Evolutionary conservation across 2,329 filamentous ascomycete species (phyloP).

Genomic region (Aspergillus persii): DNA sequence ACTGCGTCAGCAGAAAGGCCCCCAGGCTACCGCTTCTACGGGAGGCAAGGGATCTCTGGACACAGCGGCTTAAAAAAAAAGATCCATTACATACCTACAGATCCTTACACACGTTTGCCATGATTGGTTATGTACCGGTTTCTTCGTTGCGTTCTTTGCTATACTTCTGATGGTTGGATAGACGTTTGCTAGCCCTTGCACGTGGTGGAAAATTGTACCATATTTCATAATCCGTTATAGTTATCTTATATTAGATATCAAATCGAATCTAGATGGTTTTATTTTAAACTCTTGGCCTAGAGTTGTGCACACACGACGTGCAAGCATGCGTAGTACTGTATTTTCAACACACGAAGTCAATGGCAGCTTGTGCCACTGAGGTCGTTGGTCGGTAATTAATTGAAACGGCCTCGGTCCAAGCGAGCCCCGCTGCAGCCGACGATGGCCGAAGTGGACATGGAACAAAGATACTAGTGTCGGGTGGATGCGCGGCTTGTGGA

Average conservation of each 20-base stretch:
- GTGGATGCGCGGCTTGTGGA: slow-evolving; percentile 8
- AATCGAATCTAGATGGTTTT: not conserved
- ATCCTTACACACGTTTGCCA: not conserved
- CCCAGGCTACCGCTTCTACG: slow-evolving; percentile 50
- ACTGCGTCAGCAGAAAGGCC: slow-evolving; percentile 57
- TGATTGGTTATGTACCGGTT: not conserved
- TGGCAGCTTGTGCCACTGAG: not conserved
- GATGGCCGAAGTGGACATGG: not conserved
- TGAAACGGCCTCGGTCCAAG: not conserved
- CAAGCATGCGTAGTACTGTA: not conserved
- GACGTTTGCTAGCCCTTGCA: not conserved
- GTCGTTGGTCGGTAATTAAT: not conserved
- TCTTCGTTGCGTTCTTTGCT: not conserved
- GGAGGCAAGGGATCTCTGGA: slow-evolving; percentile 54
- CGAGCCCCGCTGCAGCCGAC: not conserved
- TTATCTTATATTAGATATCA: not conserved
- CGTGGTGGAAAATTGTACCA: not conserved
- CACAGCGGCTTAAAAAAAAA: slow-evolving; percentile 36
- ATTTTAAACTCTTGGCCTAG: not conserved
- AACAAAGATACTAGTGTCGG: slow-evolving; percentile 4
- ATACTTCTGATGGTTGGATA: slow-evolving; percentile 2
- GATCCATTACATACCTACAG: not conserved
- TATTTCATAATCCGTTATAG: not conserved
- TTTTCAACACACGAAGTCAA: too few species aligned
- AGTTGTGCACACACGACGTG: not conserved